Evolutionary conservation across 495 filamentous ascomycete genomes (phyloP).

Genomic region (Stereocaulon alpinum): DNA sequence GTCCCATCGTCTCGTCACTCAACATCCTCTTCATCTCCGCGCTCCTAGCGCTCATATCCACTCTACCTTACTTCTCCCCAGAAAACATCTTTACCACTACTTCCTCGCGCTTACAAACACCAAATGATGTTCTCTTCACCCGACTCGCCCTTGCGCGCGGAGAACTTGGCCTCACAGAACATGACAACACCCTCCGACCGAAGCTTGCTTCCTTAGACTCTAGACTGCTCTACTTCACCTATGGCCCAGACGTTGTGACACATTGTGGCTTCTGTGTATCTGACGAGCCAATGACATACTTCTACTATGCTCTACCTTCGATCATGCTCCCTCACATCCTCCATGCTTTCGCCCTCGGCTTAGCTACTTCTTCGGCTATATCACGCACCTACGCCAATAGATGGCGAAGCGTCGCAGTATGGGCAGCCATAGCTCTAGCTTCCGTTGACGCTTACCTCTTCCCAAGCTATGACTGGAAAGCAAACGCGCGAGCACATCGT

Average conservation of each 20-base stretch:
- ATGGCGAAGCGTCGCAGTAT: conserved; percentile 62
- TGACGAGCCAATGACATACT: conserved; percentile 59
- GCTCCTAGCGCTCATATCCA: conserved; percentile 47
- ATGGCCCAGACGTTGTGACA: conserved; percentile 60
- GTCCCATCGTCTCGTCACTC: conserved; percentile 40
- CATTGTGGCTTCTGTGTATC: conserved; percentile 74
- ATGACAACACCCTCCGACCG: conserved; percentile 52
- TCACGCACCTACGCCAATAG: conserved; percentile 44
- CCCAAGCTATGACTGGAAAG: conserved; percentile 47
- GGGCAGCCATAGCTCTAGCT: conserved; percentile 50
- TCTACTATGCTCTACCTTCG: conserved; percentile 71
- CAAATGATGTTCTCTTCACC: conserved; percentile 73
- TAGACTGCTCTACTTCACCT: conserved; percentile 71
- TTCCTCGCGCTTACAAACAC: conserved; percentile 71
- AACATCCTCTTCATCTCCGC: conserved; percentile 50
- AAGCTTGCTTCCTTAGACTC: conserved; percentile 61
- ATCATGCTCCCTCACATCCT: conserved; percentile 66
- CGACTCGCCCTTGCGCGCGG: conserved; percentile 59
- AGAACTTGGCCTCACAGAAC: conserved; percentile 39
- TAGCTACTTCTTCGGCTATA: conserved; percentile 47
- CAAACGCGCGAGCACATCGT: conserved; percentile 47
- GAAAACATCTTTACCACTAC: conserved; percentile 76
- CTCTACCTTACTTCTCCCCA: conserved; percentile 59
- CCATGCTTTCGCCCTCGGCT: conserved; percentile 57
- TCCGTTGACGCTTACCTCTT: conserved; percentile 53